Conservation (phyloP, 75 land plant genomes). For the Picea glauca region DNA sequence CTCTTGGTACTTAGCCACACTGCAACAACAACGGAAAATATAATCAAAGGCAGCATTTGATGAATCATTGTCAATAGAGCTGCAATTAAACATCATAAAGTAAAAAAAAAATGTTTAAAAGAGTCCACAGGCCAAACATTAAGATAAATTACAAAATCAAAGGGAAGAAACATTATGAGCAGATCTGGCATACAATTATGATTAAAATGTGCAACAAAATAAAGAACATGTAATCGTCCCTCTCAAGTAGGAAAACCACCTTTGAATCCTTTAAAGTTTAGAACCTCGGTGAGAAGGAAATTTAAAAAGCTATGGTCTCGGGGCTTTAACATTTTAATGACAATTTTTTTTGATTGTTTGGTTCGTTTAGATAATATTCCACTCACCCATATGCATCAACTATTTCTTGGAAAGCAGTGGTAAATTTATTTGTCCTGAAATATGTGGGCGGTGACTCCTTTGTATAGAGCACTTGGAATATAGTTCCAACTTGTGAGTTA, state of each 20-base stretch:
- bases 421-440: conserved; percentile 87
- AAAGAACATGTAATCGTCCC: neutral
- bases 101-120: neutral
- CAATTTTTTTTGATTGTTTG: neutral
- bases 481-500: conserved; percentile 93
- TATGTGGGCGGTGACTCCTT: conserved; percentile 85
- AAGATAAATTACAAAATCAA: too few species aligned
- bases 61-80: neutral
- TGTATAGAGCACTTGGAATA: conserved; percentile 78
- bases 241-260: neutral
- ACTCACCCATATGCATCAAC: conserved; percentile 98
- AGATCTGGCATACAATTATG: neutral
- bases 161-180: neutral
- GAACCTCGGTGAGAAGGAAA: neutral
- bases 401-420: conserved; percentile 87
- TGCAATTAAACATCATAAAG: neutral
- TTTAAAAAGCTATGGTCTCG: too few species aligned
- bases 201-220: neutral
- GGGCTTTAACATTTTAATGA: neutral
- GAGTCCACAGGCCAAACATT: neutral
- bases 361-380: neutral
- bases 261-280: neutral
- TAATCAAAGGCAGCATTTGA: neutral
- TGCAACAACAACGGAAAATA: conserved; percentile 25
- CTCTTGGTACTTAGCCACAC: conserved; percentile 94